Base-by-base conservation (phyloP, 176 grass and related monocot species). In the Puccinellia tenuiflora region DNA sequence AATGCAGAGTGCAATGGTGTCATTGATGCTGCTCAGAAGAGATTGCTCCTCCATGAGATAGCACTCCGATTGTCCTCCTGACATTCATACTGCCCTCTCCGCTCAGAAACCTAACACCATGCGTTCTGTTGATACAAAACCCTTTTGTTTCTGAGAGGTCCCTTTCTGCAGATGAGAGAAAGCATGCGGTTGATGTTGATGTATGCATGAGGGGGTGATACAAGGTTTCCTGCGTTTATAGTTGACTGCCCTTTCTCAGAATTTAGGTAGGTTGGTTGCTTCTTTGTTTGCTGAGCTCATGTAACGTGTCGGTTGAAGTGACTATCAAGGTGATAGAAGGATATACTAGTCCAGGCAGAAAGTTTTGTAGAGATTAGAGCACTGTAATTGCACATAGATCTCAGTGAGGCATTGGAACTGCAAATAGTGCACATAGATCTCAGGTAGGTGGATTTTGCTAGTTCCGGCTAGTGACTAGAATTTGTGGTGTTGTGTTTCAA, bases 1-100 rank as follows among this genome's bases (percentile, higher is more conserved):
- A 97, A 97, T 56, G 94, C 94, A 3, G 88, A 94, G 72, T 94
- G 88, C 84, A 94, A 90, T 77, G 94, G 94, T 57, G 84, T 94
- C 68, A 97, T 97, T 26, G 91, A 94, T 77, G 88, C 92, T 76
- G 84, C 90, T 43, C 92, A 97, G 82, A 93, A 94, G 81, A 90
- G 85, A 78, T 80, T 87, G 51, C 89, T 94, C 57, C 94, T 97
- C 81, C 90, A 92, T 31, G 90, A 97, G 81, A 97, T 97, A 67
- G 94, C 94, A 70, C 90, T 97, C 53, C 92, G 88, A 31, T 81
- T 97, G 52, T 92, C 92, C 39, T 91, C 87, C 25, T 94, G 82
- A 90, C 54, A 64, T 40, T 13, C 42, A 69, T 60, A 26, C 39
- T 6, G 46, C 68, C 30, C 25, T 16, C 47, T 83, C 22, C 43